These are phyloP conservation scores for Aureobasidium lini DNA, from an alignment of 2,329 filamentous ascomycete genomes.

Conservation along the genomic window DNA sequence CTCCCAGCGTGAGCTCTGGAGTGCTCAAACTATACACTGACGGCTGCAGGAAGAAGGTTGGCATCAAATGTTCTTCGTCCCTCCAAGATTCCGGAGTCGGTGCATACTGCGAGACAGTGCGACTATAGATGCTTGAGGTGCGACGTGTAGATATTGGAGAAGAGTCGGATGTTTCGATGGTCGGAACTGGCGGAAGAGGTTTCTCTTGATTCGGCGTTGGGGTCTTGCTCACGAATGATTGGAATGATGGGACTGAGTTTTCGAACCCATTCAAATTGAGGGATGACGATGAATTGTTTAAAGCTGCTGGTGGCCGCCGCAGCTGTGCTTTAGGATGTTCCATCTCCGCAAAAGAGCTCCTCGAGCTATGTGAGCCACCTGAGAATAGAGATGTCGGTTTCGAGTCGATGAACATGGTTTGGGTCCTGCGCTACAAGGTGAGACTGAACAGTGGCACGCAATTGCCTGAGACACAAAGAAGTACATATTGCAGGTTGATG, in stretches of 20 bases:
- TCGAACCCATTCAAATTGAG: slow-evolving; percentile 20
- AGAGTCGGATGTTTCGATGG: not conserved
- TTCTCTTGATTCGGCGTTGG: slow-evolving; percentile 23
- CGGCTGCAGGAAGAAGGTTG: slow-evolving; percentile 20
- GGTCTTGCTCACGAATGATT: slow-evolving; percentile 25
- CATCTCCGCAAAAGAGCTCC: slow-evolving; percentile 5
- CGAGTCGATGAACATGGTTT: slow-evolving; percentile 21
- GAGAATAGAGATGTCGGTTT: slow-evolving; percentile 17
- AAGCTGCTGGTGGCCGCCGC: slow-evolving; percentile 10
- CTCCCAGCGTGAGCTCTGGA: not conserved
- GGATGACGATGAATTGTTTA: slow-evolving; percentile 7
- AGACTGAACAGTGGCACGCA: not conserved
- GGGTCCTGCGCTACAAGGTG: not conserved
- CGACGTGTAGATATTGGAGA: not conserved
- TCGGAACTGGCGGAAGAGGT: slow-evolving; percentile 26
- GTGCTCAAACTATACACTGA: slow-evolving; percentile 18
- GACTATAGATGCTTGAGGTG: slow-evolving; percentile 30
- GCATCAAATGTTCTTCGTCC: slow-evolving; percentile 16
- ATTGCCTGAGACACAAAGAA: slow-evolving; percentile 10
- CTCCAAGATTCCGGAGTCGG: slow-evolving; percentile 16
- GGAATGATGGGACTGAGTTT: slow-evolving; percentile 25
- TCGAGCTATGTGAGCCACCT: not conserved
- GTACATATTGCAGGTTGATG: not conserved
- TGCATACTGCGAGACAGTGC: slow-evolving; percentile 23
- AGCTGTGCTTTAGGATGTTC: slow-evolving; percentile 10